Evolutionary conservation across 306 rosid species (phyloP), one percentile per base, ranked within the genome.

Genomic region (Cicer arietinum): DNA sequence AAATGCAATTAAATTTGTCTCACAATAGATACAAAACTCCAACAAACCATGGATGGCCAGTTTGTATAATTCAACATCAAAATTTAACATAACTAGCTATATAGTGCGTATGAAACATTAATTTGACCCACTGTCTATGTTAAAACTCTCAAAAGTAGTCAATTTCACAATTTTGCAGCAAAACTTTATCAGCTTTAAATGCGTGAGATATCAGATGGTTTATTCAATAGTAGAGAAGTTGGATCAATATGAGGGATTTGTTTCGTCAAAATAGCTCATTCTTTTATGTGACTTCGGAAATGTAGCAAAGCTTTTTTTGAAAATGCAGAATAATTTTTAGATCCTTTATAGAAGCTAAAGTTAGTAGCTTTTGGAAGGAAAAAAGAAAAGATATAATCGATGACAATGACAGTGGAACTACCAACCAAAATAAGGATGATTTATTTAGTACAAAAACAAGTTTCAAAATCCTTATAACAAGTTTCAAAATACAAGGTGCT

Each of bases 1-100:
- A 12, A 13, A 13, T 11, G 67, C 73, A 81, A 78, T 8, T 63
- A 14, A 57, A 14, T 7, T 40, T 48, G 61, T 58, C 37, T 58
- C 67, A 56, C 74, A 37, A 48, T 62, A 58, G 46, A 61, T 39
- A 41, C 47, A 70, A 2, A 45, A 65, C 62, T 67, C 69, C 41
- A 40, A 67, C 56, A 73, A 53, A 52, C 77, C 65, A 60, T 68
- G 51, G 20, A 25, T 46, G n/a, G 9, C 53, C 56, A 41, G 6
- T 35, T 62, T 42, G 14, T 3, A 18, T 48, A 66, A 60, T 44
- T 12, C 35, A 69, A 12, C 48, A 40, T 10, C 3, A 6, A 40
- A 75, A 30, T 62, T 60, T 52, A 12, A 54, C 1, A 42, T 13
- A n/a, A 76, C 56, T 71, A 10, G 58, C 41, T 57, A 62, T 53